Evolutionary conservation across 1,284 basidiomycete species (phyloP).

Genomic region (Schizophyllum commune): DNA sequence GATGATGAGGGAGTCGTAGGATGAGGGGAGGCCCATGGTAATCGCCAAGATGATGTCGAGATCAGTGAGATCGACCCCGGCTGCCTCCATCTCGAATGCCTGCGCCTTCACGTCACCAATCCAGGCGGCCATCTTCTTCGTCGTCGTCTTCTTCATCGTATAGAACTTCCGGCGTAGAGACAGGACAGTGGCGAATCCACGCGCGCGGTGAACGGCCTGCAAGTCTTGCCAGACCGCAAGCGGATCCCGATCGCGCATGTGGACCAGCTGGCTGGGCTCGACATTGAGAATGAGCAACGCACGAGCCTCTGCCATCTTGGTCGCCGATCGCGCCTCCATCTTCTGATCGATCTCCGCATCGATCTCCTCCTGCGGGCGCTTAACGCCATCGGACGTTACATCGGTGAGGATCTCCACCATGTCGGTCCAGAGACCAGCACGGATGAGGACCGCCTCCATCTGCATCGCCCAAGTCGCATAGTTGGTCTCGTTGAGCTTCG

Average conservation of each 20-base stretch:
- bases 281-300: slow-evolving; percentile 24
- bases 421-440: slow-evolving; percentile 15
- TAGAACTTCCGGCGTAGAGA: slow-evolving; percentile 19
- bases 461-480: slow-evolving; percentile 23
- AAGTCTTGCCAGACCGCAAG: slow-evolving; percentile 23
- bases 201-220: slow-evolving; percentile 20
- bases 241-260: slow-evolving; percentile 18
- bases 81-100: slow-evolving; percentile 17
- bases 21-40: slow-evolving; percentile 22
- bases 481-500: slow-evolving; percentile 19
- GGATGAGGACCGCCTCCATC: slow-evolving; percentile 23
- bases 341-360: slow-evolving; percentile 10
- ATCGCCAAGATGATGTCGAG: slow-evolving; percentile 24
- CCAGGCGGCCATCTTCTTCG: slow-evolving; percentile 23
- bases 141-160: slow-evolving; percentile 15
- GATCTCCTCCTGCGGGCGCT: slow-evolving; percentile 10
- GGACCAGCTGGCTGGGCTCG: slow-evolving; percentile 23
- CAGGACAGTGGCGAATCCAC: slow-evolving; percentile 22
- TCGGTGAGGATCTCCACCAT: slow-evolving; percentile 11
- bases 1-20: slow-evolving; percentile 22
- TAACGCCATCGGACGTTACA: slow-evolving; percentile 3
- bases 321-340: slow-evolving; percentile 7
- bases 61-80: slow-evolving; percentile 18
- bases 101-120: slow-evolving; percentile 19
- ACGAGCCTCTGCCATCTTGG: slow-evolving; percentile 20